phyloP scores from a whole-genome alignment of 805 yeast species.

The Metschnikowia peoriensis region DNA sequence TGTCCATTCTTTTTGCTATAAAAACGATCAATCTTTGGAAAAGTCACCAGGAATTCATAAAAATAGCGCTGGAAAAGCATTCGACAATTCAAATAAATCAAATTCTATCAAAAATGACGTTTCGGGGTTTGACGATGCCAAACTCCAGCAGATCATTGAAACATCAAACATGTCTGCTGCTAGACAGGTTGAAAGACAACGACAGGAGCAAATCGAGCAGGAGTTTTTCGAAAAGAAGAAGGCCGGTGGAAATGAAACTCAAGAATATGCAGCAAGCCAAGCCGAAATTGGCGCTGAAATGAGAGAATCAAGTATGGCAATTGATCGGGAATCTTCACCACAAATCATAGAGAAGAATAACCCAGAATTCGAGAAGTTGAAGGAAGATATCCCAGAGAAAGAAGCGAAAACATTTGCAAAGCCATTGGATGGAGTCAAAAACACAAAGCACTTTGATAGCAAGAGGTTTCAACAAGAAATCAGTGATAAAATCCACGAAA shows the following conservation, averaged over 20 bases:
- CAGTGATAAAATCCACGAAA: constrained; percentile 39
- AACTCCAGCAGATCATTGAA: constrained; percentile 33
- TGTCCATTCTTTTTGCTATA: not conserved
- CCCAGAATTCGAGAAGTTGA: not conserved
- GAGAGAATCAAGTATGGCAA: not conserved
- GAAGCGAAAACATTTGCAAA: not conserved
- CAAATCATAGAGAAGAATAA: not conserved
- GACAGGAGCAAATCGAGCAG: constrained; percentile 1
- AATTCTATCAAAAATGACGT: not conserved
- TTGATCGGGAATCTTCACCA: not conserved
- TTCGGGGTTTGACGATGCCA: constrained; percentile 23
- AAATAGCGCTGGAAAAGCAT: not conserved
- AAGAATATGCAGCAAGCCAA: not conserved
- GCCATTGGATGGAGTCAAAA: not conserved
- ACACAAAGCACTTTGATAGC: not conserved
- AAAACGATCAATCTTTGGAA: not conserved
- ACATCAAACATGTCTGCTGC: constrained; percentile 33
- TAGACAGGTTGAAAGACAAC: constrained; percentile 9
- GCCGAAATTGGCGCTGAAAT: not conserved
- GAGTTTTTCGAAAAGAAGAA: not conserved
- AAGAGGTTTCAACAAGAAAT: constrained; percentile 28
- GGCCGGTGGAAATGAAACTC: not conserved
- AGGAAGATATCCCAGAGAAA: not conserved
- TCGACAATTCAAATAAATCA: not conserved
- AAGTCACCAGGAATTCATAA: not conserved